These are phyloP conservation scores for Diaporthe sp. DNA, from an alignment of 2,329 filamentous ascomycete species.

Conservation along the genomic window DNA sequence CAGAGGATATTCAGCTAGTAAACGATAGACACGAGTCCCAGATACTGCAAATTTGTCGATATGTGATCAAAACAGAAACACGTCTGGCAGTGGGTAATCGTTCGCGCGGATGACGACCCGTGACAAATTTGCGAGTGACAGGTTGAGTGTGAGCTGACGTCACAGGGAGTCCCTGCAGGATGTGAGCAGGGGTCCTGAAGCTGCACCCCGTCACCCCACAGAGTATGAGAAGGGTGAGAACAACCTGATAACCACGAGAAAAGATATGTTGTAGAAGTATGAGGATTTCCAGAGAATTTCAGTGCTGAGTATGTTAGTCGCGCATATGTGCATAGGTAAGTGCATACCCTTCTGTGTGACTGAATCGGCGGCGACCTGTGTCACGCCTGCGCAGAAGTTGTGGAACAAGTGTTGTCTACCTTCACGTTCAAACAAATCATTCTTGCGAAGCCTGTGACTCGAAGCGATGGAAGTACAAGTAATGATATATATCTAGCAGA, in stretches of 20 bases:
- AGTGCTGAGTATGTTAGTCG: not conserved
- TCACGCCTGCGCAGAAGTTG: not conserved
- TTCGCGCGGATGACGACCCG: not conserved
- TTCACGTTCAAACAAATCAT: too few relatives aligned
- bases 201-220: not conserved
- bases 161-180: conserved; percentile 11
- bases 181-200: not conserved
- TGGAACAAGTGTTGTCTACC: too few relatives aligned
- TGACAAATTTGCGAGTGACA: not conserved
- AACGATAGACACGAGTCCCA: not conserved
- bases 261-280: not conserved
- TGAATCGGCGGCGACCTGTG: not conserved
- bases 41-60: not conserved
- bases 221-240: not conserved
- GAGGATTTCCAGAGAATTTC: not conserved
- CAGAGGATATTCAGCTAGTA: not conserved
- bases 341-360: not conserved
- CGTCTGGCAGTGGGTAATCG: not conserved
- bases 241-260: not conserved
- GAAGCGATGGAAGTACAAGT: too few relatives aligned
- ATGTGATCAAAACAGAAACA: not conserved
- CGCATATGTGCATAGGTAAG: too few relatives aligned
- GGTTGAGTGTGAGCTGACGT: conserved; percentile 18
- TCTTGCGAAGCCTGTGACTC: too few relatives aligned
- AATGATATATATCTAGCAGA: too few relatives aligned